Percentiles rank a stretch among this genome's conserved stretches.
Conservation (phyloP, 257 asterid genomes). For the Cinchona pubescens region DNA sequence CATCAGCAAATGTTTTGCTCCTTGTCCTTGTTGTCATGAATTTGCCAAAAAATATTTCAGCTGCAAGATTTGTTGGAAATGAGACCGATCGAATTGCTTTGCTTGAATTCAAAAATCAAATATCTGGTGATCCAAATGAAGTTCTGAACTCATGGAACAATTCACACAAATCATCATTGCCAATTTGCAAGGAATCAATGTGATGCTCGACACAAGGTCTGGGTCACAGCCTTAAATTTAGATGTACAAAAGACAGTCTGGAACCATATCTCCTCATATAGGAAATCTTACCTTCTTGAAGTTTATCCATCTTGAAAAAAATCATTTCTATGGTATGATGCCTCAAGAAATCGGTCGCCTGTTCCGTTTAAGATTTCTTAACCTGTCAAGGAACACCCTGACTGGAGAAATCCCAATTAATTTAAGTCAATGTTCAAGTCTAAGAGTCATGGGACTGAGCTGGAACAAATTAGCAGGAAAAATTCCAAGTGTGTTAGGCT, state of each 20-base stretch:
- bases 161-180: slow-evolving; percentile 18
- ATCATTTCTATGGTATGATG: slow-evolving; percentile 27
- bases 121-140: neutral
- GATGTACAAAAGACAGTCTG: too few species aligned
- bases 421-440: slow-evolving; percentile 22
- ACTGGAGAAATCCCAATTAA: slow-evolving; percentile 34
- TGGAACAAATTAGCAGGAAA: slow-evolving; percentile 24
- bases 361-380: slow-evolving; percentile 11
- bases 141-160: slow-evolving; percentile 1
- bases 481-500: slow-evolving; percentile 27
- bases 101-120: neutral
- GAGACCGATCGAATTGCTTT: slow-evolving; percentile 3
- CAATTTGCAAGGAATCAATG: slow-evolving; percentile 30
- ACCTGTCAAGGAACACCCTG: slow-evolving; percentile 23
- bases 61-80: neutral
- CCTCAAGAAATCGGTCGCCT: slow-evolving; percentile 34
- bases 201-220: slow-evolving; percentile 16
- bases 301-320: slow-evolving; percentile 19
- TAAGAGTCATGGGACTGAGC: slow-evolving; percentile 19
- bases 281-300: slow-evolving; percentile 38
- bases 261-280: slow-evolving; percentile 31
- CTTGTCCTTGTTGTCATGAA: neutral
- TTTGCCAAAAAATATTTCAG: neutral
- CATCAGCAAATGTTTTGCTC: neutral
- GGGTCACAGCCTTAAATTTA: slow-evolving; percentile 20